Evolutionary conservation across 1,284 basidiomycete species (phyloP).

Genomic region (Pseudozyma pruni): DNA sequence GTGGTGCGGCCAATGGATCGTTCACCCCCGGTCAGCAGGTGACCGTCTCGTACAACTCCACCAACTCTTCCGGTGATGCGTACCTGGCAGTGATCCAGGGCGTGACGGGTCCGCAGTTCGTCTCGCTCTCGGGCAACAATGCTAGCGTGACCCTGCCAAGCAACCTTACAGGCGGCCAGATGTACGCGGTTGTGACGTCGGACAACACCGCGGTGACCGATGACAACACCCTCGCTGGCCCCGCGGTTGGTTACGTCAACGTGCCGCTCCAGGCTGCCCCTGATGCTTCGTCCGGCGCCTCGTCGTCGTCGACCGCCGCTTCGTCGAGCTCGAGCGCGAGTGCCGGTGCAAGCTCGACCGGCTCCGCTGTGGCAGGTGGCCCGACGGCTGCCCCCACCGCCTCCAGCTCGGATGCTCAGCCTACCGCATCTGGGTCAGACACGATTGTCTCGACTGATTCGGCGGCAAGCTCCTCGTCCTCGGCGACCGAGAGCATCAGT

Average conservation of each 20-base stretch:
- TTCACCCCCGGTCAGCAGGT: slow-evolving; percentile 49
- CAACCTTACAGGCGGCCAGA: slow-evolving; percentile 51
- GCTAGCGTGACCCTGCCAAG: slow-evolving; percentile 27
- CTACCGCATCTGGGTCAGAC: too few relatives aligned
- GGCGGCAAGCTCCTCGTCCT: too few relatives aligned
- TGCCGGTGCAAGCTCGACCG: background rate
- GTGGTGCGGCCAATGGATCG: slow-evolving; percentile 22
- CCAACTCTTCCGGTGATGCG: slow-evolving; percentile 11
- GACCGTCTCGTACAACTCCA: slow-evolving; percentile 25
- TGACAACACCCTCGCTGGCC: slow-evolving; percentile 51
- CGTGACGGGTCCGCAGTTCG: slow-evolving; percentile 22
- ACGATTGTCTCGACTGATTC: too few relatives aligned
- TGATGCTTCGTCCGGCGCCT: slow-evolving; percentile 6
- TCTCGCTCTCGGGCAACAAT: slow-evolving; percentile 11
- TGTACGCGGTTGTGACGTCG: slow-evolving; percentile 47
- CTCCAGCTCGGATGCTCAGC: slow-evolving; percentile 1
- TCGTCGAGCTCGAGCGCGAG: background rate
- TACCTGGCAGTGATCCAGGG: slow-evolving; percentile 51
- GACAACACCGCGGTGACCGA: slow-evolving; percentile 32
- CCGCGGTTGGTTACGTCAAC: slow-evolving; percentile 38
- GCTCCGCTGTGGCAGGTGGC: background rate
- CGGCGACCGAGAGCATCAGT: too few relatives aligned
- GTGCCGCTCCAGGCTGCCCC: slow-evolving; percentile 44
- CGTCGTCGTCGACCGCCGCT: background rate
- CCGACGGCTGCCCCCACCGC: background rate